Evolutionary conservation across 2,329 filamentous ascomycete genomes (phyloP).

Genomic region (Verticillium dahliae): DNA sequence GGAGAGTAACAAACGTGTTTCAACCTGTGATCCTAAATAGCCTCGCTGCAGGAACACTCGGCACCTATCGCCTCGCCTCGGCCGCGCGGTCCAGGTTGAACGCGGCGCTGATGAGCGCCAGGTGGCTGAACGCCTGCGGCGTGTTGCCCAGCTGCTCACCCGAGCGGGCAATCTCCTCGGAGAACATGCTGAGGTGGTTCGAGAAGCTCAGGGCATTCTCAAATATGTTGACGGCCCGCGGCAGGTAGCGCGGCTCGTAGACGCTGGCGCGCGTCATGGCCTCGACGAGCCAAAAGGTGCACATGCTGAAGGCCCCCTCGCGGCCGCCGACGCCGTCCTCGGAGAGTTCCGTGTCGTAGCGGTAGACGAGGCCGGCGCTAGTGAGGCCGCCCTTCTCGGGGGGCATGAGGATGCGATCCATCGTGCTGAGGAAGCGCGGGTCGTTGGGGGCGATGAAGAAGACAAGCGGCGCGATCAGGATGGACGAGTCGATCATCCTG

Average conservation of each 20-base stretch:
- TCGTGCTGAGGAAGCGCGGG: slow-evolving; percentile 65
- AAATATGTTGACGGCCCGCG: slow-evolving; percentile 60
- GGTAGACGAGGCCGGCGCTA: slow-evolving; percentile 67
- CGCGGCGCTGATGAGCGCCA: slow-evolving; percentile 69
- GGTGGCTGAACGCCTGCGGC: slow-evolving; percentile 71
- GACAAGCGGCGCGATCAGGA: slow-evolving; percentile 70
- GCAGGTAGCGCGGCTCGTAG: slow-evolving; percentile 59
- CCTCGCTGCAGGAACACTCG: neutral
- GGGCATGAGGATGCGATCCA: slow-evolving; percentile 64
- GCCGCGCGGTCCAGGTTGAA: slow-evolving; percentile 62
- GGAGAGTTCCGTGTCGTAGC: slow-evolving; percentile 63
- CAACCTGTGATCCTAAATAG: too few species aligned
- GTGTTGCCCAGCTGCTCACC: slow-evolving; percentile 77
- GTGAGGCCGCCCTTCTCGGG: slow-evolving; percentile 72
- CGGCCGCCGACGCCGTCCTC: slow-evolving; percentile 68
- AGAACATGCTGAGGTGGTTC: slow-evolving; percentile 74
- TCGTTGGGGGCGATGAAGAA: slow-evolving; percentile 77
- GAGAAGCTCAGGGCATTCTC: slow-evolving; percentile 73
- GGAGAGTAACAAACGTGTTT: too few species aligned
- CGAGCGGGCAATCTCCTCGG: slow-evolving; percentile 67
- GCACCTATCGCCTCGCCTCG: slow-evolving; percentile 15
- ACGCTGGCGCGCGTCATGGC: slow-evolving; percentile 63
- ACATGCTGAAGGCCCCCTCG: slow-evolving; percentile 76
- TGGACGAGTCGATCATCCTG: slow-evolving; percentile 65
- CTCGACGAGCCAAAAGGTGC: slow-evolving; percentile 78